phyloP scores from a whole-genome alignment of 192 early-diverging fungal species.

The Coemansia sp. region DNA sequence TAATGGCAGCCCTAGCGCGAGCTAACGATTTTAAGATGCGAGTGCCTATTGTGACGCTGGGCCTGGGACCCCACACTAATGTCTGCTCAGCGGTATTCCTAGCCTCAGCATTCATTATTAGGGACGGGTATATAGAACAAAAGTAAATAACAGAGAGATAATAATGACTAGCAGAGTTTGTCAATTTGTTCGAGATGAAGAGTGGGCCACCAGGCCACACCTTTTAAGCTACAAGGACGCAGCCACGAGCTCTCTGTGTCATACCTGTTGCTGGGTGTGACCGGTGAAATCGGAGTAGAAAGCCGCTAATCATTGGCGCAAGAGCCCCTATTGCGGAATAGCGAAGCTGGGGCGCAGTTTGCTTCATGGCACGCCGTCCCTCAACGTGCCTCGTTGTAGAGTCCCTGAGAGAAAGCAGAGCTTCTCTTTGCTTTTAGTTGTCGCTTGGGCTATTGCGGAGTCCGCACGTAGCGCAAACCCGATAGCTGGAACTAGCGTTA shows the following conservation, averaged over 20 bases:
- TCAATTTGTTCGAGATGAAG: not conserved
- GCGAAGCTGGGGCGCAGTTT: not conserved
- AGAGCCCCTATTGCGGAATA: not conserved
- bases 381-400: too few species aligned
- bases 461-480: slow-evolving; percentile 1
- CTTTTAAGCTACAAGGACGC: not conserved
- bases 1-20: slow-evolving; percentile 31
- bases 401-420: not conserved
- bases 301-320: not conserved
- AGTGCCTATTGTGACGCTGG: slow-evolving; percentile 20
- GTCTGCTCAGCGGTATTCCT: not conserved
- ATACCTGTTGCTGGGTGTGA: not conserved
- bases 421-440: not conserved
- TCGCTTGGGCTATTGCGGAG: not conserved
- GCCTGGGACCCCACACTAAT: not conserved
- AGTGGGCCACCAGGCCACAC: not conserved
- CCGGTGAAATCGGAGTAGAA: not conserved
- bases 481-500: too few species aligned
- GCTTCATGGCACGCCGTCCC: not conserved
- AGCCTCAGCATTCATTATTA: not conserved
- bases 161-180: not conserved
- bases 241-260: not conserved
- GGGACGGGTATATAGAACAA: not conserved
- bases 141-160: not conserved
- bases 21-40: slow-evolving; percentile 32